A percentile compares a stretch with the other conserved stretches of the same genome.
Evolutionary conservation across 345 rosid species (phyloP).

Genomic region (Cochlearia excelsa): DNA sequence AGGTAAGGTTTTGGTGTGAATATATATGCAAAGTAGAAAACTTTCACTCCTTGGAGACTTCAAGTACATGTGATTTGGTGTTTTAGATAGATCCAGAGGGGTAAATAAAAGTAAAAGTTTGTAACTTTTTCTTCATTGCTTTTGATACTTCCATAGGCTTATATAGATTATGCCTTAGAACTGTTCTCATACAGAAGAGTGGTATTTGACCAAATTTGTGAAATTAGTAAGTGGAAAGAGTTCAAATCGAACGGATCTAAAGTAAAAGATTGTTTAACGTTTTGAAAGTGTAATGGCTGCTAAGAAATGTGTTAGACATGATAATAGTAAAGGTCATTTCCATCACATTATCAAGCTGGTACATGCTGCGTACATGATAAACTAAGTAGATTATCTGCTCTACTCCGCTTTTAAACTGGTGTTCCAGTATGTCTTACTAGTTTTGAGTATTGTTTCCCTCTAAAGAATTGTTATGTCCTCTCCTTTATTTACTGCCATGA

Average conservation of each 20-base stretch:
- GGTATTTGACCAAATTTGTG: neutral
- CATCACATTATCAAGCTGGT: no score
- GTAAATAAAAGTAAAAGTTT: neutral
- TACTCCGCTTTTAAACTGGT: neutral
- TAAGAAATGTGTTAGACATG: no score
- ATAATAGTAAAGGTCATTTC: no score
- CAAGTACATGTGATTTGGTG: neutral
- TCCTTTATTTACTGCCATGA: neutral
- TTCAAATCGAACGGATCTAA: neutral
- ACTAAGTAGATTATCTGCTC: constrained; percentile 6
- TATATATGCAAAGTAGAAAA: neutral
- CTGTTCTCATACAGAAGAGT: neutral
- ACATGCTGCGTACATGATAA: neutral
- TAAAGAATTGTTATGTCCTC: neutral
- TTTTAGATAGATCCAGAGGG: constrained; percentile 2
- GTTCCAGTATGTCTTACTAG: neutral
- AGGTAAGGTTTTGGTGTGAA: constrained; percentile 47
- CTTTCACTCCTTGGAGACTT: neutral
- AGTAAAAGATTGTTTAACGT: neutral
- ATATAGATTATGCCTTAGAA: neutral
- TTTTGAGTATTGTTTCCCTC: constrained; percentile 2
- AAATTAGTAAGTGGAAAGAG: constrained; percentile 1
- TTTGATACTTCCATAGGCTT: neutral
- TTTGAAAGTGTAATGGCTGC: neutral
- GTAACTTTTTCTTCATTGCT: neutral